phyloP scores from a whole-genome alignment of 345 rosid genomes.

The Dovyalis caffra region DNA sequence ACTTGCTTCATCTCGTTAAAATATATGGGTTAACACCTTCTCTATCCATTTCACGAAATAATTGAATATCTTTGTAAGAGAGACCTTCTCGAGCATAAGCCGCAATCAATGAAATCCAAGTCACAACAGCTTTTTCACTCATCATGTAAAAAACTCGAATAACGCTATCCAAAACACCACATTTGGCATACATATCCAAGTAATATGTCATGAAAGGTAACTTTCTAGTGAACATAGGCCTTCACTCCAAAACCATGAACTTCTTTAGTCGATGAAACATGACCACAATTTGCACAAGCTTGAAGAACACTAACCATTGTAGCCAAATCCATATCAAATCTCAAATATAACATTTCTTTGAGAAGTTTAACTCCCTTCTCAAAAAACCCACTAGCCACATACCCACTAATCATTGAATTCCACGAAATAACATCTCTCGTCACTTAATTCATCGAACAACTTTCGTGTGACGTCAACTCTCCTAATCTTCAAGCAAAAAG shows the following conservation, averaged over 20 bases:
- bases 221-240: conserved; percentile 31
- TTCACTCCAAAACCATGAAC: conserved; percentile 56
- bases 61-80: conserved; percentile 47
- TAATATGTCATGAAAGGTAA: conserved; percentile 45
- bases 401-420: conserved; percentile 67
- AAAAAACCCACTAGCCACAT: conserved; percentile 37
- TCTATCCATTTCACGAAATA: conserved; percentile 49
- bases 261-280: conserved; percentile 37
- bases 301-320: conserved; percentile 46
- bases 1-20: conserved; percentile 44
- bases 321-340: conserved; percentile 48
- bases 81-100: conserved; percentile 62
- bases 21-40: conserved; percentile 53
- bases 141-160: conserved; percentile 47
- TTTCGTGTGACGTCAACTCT: conserved; percentile 31
- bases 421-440: conserved; percentile 63
- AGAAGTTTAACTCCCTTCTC: conserved; percentile 43
- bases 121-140: conserved; percentile 53
- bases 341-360: conserved; percentile 40
- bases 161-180: conserved; percentile 47
- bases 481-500: conserved; percentile 47
- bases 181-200: conserved; percentile 72
- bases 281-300: conserved; percentile 46
- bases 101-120: conserved; percentile 73
- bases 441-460: conserved; percentile 64